These are phyloP conservation scores for Suillus decipiens DNA, from an alignment of 768 basidiomycete genomes.

Conservation along the genomic window DNA sequence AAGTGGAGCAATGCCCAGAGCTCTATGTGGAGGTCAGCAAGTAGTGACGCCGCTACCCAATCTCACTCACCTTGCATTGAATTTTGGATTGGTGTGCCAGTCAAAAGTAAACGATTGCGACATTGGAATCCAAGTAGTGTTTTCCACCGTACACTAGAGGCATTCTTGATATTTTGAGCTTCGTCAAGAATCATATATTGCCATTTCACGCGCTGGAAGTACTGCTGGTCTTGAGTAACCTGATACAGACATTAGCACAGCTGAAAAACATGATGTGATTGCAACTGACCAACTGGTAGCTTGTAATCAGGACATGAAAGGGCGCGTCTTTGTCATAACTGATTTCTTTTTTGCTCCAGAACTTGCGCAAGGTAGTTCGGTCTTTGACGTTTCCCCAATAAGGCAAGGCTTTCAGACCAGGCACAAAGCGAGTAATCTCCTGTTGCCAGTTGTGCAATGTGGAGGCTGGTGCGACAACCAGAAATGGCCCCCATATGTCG, in stretches of 20 bases:
- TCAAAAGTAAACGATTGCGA: slow-evolving; percentile 90
- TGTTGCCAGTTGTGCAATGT: slow-evolving; percentile 99
- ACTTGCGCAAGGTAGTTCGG: slow-evolving; percentile 89
- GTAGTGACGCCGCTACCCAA: neutral
- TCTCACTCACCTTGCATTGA: slow-evolving; percentile 88
- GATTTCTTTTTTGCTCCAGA: slow-evolving; percentile 98
- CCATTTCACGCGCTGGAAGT: slow-evolving; percentile 98
- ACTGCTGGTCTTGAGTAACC: slow-evolving; percentile 96
- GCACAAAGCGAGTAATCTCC: slow-evolving; percentile 94
- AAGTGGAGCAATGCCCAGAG: slow-evolving; percentile 98
- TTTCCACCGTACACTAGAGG: slow-evolving; percentile 95
- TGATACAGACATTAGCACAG: slow-evolving; percentile 30
- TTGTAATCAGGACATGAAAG: slow-evolving; percentile 95
- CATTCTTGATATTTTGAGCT: slow-evolving; percentile 99
- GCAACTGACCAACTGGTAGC: slow-evolving; percentile 83
- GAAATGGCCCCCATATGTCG: slow-evolving; percentile 99
- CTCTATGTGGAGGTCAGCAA: slow-evolving; percentile 50
- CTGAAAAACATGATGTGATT: neutral
- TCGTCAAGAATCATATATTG: slow-evolving; percentile 99
- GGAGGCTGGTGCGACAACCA: slow-evolving; percentile 96
- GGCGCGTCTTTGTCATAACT: slow-evolving; percentile 94
- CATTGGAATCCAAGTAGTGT: slow-evolving; percentile 94
- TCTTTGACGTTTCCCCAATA: slow-evolving; percentile 99
- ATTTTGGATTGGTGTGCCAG: slow-evolving; percentile 98
- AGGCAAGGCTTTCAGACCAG: slow-evolving; percentile 88